A percentile compares a stretch with the other conserved stretches of the same genome.
Conservation (phyloP, 129 eudicot genomes). For the Flaveria sonorensis region DNA sequence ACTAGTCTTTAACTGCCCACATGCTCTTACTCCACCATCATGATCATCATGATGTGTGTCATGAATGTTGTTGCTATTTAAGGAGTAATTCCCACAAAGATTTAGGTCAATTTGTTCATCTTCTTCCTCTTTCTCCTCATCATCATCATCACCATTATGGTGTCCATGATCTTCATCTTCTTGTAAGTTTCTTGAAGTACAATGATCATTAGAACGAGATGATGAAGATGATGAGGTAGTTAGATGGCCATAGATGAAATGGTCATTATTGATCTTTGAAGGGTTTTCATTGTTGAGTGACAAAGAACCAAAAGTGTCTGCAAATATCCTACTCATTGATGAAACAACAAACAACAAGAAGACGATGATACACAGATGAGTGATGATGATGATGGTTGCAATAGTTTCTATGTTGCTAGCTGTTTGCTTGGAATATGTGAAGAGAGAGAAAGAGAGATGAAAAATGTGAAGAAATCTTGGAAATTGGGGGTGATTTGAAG, state of each 20-base stretch:
- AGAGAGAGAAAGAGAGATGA: conserved; percentile 18
- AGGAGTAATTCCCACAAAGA: conserved; percentile 22
- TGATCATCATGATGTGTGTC: not conserved
- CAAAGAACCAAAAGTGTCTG: conserved; percentile 37
- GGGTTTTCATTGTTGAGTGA: conserved; percentile 34
- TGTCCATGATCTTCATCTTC: conserved; percentile 24
- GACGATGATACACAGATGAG: not conserved
- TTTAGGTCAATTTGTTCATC: conserved; percentile 19
- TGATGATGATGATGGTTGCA: conserved; percentile 10
- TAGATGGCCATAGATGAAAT: conserved; percentile 18
- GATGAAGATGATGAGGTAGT: conserved; percentile 31
- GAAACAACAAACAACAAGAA: conserved; percentile 9
- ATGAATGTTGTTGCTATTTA: conserved; percentile 19
- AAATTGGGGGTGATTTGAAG: conserved; percentile 21
- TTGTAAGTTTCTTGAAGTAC: conserved; percentile 28
- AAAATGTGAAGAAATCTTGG: conserved; percentile 17
- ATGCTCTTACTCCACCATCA: conserved; percentile 7
- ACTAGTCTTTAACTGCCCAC: conserved; percentile 32
- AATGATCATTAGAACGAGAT: conserved; percentile 24
- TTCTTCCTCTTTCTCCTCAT: conserved; percentile 18
- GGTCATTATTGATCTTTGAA: conserved; percentile 27
- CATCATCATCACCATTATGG: not conserved
- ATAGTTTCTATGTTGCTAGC: conserved; percentile 22
- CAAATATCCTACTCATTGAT: conserved; percentile 28
- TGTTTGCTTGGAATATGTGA: not conserved